Evolutionary conservation across 2,329 filamentous ascomycete genomes (phyloP), one percentile per base, ranked within the genome.

Genomic region (Xylariales sp.): DNA sequence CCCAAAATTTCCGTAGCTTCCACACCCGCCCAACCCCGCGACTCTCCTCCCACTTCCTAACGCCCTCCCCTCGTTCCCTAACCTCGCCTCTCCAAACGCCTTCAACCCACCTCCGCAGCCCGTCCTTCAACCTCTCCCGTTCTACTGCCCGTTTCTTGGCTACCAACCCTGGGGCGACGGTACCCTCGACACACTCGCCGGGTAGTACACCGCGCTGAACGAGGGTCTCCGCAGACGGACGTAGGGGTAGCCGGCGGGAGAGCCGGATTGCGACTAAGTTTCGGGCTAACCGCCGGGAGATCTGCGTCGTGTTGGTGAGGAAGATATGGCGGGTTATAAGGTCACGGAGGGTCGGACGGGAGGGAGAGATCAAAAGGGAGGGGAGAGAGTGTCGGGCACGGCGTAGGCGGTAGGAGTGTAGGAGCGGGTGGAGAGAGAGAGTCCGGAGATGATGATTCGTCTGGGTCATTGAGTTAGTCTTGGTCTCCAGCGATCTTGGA

Each of bases 41-140:
- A 21, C 61, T 65, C 56, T 80, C 75, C 47, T 78, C 70, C 58
- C 64, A 68, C 45, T 53, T 56, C 46, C 60, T 64, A 18, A 74
- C 60, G 40, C 66, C 62, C 54, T 79, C 68, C 51, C 69, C 68
- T 33, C 68, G 62, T 55, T 72, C 66, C 41, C 61, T 61, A 3
- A 78, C 74, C 58, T 78, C 68, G 15, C 73, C 63, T 29, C 61
- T 66, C 74, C 73, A 79, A 19, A 75, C 74, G n/a, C 59, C 64
- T 21, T 74, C 82, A 3, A 87, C 71, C 80, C 82, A 86, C 10
- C 71, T 69, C 27, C 82, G 64, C 46, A 88, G 60, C 12, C 72
- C 72, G 52, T 87, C 82, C 56, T 86, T 86, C 31, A 87, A 68
- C 45, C 71, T 70, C 63, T 86, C 81, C 50, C 74, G 74, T 63